These are phyloP conservation scores for Saccharomycopsis vini DNA, from an alignment of 805 yeast species.

Conservation along the genomic window DNA sequence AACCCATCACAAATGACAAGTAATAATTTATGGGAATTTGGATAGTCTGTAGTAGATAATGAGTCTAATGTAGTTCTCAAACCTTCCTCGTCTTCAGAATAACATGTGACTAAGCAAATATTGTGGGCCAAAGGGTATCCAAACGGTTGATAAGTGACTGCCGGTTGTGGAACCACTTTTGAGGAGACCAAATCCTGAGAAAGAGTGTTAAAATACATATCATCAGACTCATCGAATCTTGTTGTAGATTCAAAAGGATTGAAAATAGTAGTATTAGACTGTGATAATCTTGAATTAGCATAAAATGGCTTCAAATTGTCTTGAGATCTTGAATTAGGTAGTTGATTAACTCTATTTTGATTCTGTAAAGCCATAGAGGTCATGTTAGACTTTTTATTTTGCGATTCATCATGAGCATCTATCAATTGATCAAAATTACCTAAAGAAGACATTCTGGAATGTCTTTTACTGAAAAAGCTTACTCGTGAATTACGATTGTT, in stretches of 20 bases:
- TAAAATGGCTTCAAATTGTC: no score
- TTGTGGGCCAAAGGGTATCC: conserved; percentile 71
- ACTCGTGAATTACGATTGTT: conserved; percentile 23
- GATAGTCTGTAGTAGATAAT: conserved; percentile 88
- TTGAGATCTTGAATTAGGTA: no score
- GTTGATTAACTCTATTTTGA: conserved; percentile 3
- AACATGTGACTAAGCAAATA: conserved; percentile 79
- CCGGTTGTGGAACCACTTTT: conserved; percentile 86
- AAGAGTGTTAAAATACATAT: neutral
- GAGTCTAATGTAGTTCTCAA: conserved; percentile 86
- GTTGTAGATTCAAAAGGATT: conserved; percentile 16
- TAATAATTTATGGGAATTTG: conserved; percentile 86
- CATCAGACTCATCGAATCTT: conserved; percentile 3
- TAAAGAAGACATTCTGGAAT: conserved; percentile 26
- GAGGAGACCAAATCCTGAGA: conserved; percentile 43
- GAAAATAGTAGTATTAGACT: conserved; percentile 7
- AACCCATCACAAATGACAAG: conserved; percentile 88
- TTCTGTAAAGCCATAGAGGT: conserved; percentile 18
- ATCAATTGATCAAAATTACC: conserved; percentile 8
- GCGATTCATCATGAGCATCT: neutral
- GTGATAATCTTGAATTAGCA: conserved; percentile 8
- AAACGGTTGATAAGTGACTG: conserved; percentile 79
- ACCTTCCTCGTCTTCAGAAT: conserved; percentile 86
- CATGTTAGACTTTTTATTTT: conserved; percentile 3
- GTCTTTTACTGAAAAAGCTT: conserved; percentile 25